These are phyloP conservation scores for Halophytophthora batemanensis DNA, from an alignment of 352 stramenopile genomes.

Conservation along the genomic window DNA sequence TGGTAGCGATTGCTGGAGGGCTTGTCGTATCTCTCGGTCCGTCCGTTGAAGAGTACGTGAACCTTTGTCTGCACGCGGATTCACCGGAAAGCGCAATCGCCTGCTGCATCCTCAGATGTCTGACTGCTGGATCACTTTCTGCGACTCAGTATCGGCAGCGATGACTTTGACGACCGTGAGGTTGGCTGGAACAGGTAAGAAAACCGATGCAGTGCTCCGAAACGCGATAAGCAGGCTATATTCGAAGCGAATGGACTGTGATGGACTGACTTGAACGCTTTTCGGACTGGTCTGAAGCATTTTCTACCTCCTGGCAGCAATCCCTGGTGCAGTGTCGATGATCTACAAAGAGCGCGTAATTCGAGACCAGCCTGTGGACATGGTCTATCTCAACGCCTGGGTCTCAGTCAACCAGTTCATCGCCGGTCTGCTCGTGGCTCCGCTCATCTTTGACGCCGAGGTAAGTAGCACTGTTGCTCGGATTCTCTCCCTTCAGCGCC, in stretches of 20 bases:
- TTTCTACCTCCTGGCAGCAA: conserved; percentile 72
- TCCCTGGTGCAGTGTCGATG: conserved; percentile 80
- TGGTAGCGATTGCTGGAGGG: conserved; percentile 58
- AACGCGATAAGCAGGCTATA: not conserved
- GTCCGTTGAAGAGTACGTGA: conserved; percentile 68
- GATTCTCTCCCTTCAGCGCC: not conserved
- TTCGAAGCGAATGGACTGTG: not conserved
- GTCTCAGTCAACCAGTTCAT: conserved; percentile 86
- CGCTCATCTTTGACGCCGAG: conserved; percentile 77
- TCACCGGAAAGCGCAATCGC: conserved; percentile 4
- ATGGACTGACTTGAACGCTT: not conserved
- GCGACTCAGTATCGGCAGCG: conserved; percentile 44
- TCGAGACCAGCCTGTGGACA: conserved; percentile 81
- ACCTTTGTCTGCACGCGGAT: not conserved
- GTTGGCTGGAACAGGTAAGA: conserved; percentile 77
- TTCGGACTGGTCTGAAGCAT: conserved; percentile 31
- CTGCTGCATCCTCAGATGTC: too few relatives aligned
- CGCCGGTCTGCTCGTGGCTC: conserved; percentile 70
- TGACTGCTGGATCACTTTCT: not conserved
- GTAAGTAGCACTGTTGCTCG: conserved; percentile 20
- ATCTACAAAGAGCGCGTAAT: conserved; percentile 85
- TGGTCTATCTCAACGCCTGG: conserved; percentile 87
- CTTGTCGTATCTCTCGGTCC: conserved; percentile 77
- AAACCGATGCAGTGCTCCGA: not conserved
- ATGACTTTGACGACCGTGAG: conserved; percentile 65